Evolutionary conservation across 164 flowering plant genomes (phyloP), one percentile per base, ranked within the genome.

Genomic region (Nelumbo lutea): DNA sequence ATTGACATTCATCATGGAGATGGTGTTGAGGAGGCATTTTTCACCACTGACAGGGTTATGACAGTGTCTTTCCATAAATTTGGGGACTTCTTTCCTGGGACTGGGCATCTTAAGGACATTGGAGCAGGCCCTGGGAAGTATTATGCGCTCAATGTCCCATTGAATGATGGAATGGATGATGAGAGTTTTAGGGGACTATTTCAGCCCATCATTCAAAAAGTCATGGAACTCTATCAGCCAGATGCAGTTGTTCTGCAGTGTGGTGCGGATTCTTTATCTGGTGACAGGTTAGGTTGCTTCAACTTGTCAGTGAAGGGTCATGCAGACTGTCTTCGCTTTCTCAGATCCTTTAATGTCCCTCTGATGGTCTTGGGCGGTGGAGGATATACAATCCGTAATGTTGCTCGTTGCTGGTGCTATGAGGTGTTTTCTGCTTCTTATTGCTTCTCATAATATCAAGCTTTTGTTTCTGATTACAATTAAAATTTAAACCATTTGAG

Each of bases 401-500:
- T 85, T 77, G 88, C 86, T 69, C 86, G 88, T 5, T 83, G 86
- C 72, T 85, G 88, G 88, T 83, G 86, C 71, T 85, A 83, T 62
- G 88, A 85, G 88, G 86, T 83, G 66, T 45, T 50, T 27, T 50
- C 11, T 6, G 8, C 11, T 50, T 50, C 53, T 3, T 50, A 3
- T 13, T 8, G 53, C 53, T 50, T 27, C 27, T 27, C 27, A 27
- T 27, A 27, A 27, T 27, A 27, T 27, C 27, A 27, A 27, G 27
- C 27, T 27, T 27, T 27, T 27, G 27, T 27, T 27, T 27, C 27
- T 27, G 27, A 27, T 27, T 27, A 27, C 27, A 27, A 27, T 27
- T 27, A 27, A 27, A 27, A 27, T 27, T 27, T 27, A 27, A 27
- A 27, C 27, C 27, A 27, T 27, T 27, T 27, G 27, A 27, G 27